These are phyloP conservation scores for Fusarium sp. DNA, from an alignment of 2,329 filamentous ascomycete species.

Conservation along the genomic window DNA sequence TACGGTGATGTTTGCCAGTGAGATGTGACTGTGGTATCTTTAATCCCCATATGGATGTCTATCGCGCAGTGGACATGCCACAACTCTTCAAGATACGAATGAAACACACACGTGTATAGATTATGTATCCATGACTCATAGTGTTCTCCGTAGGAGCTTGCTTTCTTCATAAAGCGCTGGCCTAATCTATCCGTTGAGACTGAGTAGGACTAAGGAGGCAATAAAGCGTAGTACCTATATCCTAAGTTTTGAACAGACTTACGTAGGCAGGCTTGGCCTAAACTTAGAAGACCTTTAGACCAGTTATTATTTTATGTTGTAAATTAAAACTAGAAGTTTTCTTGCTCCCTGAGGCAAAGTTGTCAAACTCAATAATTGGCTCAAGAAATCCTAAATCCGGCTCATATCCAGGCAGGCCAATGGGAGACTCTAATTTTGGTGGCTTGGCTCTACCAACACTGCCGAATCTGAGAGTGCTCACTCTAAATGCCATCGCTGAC, in stretches of 20 bases:
- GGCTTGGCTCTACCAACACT: background rate
- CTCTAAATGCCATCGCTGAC: background rate
- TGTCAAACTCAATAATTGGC: background rate
- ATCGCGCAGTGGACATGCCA: background rate
- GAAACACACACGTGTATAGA: no score
- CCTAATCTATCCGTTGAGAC: background rate
- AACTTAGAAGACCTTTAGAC: background rate
- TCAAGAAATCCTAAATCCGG: background rate
- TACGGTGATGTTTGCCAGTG: background rate
- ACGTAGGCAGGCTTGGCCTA: background rate
- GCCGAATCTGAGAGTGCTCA: background rate
- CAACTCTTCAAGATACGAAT: accelerated
- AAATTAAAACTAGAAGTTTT: no score
- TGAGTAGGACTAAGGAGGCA: background rate
- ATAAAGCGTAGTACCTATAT: background rate
- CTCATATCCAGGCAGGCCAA: background rate
- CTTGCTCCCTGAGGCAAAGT: background rate
- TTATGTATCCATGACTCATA: background rate
- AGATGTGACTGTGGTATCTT: background rate
- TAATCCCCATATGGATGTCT: background rate
- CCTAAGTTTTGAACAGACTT: background rate
- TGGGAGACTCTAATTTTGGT: background rate
- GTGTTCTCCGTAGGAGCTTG: background rate
- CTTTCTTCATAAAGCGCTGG: accelerated
- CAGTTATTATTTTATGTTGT: no score